Conservation (phyloP, 805 yeast species). For the Saturnispora serradocipensis region DNA sequence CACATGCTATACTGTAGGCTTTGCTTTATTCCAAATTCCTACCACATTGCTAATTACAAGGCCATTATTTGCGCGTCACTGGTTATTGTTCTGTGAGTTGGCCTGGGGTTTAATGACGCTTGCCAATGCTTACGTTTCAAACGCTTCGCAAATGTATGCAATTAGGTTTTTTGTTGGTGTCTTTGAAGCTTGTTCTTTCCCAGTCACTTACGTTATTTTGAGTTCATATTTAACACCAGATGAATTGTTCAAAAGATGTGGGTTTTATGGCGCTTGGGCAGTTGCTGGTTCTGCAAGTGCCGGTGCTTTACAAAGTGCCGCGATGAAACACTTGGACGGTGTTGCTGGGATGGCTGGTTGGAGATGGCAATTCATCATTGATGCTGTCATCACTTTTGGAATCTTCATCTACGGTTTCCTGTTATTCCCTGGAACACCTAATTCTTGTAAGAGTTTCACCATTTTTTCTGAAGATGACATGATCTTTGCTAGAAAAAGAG, state of each 20-base stretch:
- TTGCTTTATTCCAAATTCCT: conserved; percentile 54
- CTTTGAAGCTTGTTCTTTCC: conserved; percentile 54
- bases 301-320: conserved; percentile 53
- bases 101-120: conserved; percentile 24
- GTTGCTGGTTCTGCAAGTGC: conserved; percentile 43
- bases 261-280: conserved; percentile 15
- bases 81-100: conserved; percentile 49
- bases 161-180: conserved; percentile 53
- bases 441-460: conserved; percentile 26
- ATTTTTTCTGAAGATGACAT: conserved; percentile 33
- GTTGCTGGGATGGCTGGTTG: conserved; percentile 49
- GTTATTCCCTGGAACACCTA: conserved; percentile 47
- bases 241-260: conserved; percentile 15
- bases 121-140: conserved; percentile 34
- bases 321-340: conserved; percentile 39
- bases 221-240: conserved; percentile 12
- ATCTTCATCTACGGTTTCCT: conserved; percentile 52
- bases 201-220: conserved; percentile 43
- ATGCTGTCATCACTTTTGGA: conserved; percentile 48
- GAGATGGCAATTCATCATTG: conserved; percentile 69
- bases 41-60: conserved; percentile 37
- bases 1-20: conserved; percentile 34
- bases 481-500: conserved; percentile 38
- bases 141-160: conserved; percentile 42
- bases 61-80: conserved; percentile 41